These are phyloP conservation scores for Cryptococcus amylolentus DNA, from an alignment of 1,284 basidiomycete genomes.

Conservation along the genomic window DNA sequence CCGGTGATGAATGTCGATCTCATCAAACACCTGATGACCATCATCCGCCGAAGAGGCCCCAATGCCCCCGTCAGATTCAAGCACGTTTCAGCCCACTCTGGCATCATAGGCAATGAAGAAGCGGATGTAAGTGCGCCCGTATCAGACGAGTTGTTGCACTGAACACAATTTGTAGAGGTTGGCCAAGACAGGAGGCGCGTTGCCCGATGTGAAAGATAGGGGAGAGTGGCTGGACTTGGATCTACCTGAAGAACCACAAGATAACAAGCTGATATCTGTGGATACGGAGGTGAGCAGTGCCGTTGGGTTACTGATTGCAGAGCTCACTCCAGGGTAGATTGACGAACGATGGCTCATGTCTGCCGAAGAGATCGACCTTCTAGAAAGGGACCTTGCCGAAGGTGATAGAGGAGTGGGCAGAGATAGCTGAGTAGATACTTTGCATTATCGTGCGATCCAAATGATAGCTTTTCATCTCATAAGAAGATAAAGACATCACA, in stretches of 20 bases:
- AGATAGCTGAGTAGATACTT: not conserved
- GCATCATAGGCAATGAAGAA: constrained; percentile 45
- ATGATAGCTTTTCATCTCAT: not conserved
- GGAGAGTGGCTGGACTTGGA: constrained; percentile 34
- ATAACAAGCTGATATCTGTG: constrained; percentile 47
- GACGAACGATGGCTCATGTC: constrained; percentile 38
- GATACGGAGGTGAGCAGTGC: constrained; percentile 39
- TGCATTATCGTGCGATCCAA: not conserved
- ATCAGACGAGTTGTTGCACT: not conserved
- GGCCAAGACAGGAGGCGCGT: constrained; percentile 37
- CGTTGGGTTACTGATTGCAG: not conserved
- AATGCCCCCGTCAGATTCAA: constrained; percentile 37
- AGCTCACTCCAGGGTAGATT: constrained; percentile 17
- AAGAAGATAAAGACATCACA: not conserved
- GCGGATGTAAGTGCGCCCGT: constrained; percentile 42
- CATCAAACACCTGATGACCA: constrained; percentile 46
- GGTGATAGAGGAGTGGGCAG: not conserved
- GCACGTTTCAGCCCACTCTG: constrained; percentile 44
- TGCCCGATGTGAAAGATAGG: constrained; percentile 24
- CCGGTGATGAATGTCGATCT: constrained; percentile 47
- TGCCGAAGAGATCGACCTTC: constrained; percentile 25
- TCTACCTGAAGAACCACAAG: constrained; percentile 21
- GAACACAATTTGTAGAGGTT: constrained; percentile 22
- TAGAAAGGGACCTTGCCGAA: constrained; percentile 27
- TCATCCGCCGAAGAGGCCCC: constrained; percentile 31